Conservation (phyloP, 148 eudicot genomes). For the Chenopodium formosanum region DNA sequence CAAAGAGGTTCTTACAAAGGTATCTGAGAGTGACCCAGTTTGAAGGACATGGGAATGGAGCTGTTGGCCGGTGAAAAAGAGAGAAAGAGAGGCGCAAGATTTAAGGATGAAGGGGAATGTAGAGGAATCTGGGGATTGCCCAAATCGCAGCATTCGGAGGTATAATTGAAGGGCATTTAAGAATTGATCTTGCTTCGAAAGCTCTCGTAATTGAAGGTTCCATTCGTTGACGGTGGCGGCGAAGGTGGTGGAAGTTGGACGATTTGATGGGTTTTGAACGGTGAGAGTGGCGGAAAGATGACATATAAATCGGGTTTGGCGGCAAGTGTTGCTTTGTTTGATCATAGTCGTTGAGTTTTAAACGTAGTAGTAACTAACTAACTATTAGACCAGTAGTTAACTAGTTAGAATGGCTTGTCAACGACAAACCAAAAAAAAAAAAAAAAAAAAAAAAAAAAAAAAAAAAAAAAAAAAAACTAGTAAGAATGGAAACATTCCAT, state of each 20-base stretch:
- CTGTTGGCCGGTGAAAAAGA: conserved; percentile 49
- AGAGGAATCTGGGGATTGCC: conserved; percentile 54
- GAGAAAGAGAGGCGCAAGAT: conserved; percentile 55
- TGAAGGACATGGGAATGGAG: conserved; percentile 64
- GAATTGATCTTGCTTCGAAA: conserved; percentile 49
- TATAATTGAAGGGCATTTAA: conserved; percentile 47
- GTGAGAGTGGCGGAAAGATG: background rate
- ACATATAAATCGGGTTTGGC: conserved; percentile 18
- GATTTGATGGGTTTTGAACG: background rate
- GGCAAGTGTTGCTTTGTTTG: conserved; percentile 8
- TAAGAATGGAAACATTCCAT: too few species aligned
- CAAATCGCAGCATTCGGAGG: conserved; percentile 57
- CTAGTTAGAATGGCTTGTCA: too few species aligned
- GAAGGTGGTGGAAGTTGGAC: background rate
- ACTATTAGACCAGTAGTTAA: too few species aligned
- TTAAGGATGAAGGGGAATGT: conserved; percentile 73
- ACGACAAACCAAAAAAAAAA: too few species aligned
- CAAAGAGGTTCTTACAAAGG: conserved; percentile 61
- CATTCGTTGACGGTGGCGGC: conserved; percentile 28
- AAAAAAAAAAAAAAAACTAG: too few species aligned
- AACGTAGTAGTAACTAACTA: too few species aligned
- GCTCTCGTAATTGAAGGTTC: conserved; percentile 54
- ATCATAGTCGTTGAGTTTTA: background rate
- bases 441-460: too few species aligned
- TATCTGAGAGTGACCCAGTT: conserved; percentile 52